Conservation (phyloP, 73 alveolate species). For the Tetrahymena elliotti region DNA sequence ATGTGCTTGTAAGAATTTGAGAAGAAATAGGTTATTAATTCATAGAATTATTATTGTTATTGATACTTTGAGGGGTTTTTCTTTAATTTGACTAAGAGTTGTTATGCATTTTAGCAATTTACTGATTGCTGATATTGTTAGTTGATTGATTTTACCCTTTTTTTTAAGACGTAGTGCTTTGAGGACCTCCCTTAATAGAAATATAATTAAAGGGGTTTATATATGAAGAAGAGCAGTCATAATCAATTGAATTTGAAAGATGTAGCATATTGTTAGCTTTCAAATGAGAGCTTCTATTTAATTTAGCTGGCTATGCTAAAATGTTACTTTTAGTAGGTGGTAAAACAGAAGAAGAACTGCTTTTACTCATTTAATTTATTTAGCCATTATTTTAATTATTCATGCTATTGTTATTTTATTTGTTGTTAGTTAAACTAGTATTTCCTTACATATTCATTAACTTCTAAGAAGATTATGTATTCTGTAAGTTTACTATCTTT, state of each 20-base stretch:
- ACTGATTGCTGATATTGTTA: background rate
- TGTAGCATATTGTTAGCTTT: background rate
- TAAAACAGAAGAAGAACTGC: background rate
- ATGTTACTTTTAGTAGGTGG: background rate
- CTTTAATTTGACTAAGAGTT: background rate
- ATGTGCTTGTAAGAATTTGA: background rate
- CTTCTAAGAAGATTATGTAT: background rate
- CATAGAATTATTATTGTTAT: background rate
- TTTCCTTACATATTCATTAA: background rate
- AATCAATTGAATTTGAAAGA: background rate
- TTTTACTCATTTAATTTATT: background rate
- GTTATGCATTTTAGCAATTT: background rate
- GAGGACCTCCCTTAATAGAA: background rate
- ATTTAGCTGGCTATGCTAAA: background rate
- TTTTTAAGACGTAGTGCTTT: background rate
- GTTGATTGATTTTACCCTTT: background rate
- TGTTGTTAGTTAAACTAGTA: background rate
- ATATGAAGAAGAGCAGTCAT: background rate
- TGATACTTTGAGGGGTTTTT: background rate
- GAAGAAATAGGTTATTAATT: background rate
- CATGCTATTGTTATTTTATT: background rate
- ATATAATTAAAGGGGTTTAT: background rate
- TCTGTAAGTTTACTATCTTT: background rate
- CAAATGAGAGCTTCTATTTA: background rate
- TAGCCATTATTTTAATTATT: background rate